A percentile compares a stretch with the other conserved stretches of the same genome.
Conservation (phyloP, 2,329 filamentous ascomycete species). For the Hirsutella rhossiliensis region DNA sequence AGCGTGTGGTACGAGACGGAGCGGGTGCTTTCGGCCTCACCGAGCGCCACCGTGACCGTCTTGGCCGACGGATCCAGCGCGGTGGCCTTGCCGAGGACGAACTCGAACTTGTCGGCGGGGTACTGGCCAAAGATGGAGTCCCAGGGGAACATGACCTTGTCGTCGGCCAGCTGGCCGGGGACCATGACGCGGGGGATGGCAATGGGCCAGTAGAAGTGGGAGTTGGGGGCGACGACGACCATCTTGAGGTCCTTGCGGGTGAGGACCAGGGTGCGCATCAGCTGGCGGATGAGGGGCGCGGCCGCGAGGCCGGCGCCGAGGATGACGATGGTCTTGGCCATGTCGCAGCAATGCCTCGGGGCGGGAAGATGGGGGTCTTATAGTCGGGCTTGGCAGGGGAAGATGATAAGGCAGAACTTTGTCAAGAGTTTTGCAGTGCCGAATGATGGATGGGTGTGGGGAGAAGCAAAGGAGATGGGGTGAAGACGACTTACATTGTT, state of each 20-base stretch:
- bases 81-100: constrained; percentile 36
- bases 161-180: constrained; percentile 31
- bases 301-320: constrained; percentile 36
- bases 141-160: constrained; percentile 20
- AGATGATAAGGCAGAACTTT: too few species aligned
- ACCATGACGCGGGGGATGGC: constrained; percentile 35
- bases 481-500: too few species aligned
- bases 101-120: constrained; percentile 34
- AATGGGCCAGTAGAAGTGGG: constrained; percentile 36
- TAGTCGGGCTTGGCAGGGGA: too few species aligned
- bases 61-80: constrained; percentile 28
- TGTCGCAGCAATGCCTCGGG: too few species aligned
- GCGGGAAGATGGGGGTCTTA: too few species aligned
- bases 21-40: constrained; percentile 16
- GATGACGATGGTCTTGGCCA: constrained; percentile 29
- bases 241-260: constrained; percentile 28
- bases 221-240: constrained; percentile 33
- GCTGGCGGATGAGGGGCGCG: constrained; percentile 35
- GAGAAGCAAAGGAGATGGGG: too few species aligned
- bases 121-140: constrained; percentile 36
- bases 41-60: constrained; percentile 26
- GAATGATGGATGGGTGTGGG: too few species aligned
- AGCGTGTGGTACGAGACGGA: constrained; percentile 37
- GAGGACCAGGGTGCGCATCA: constrained; percentile 30
- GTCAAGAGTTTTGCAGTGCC: too few species aligned